These are phyloP conservation scores for Eucalyptus lansdowneana DNA, from an alignment of 345 rosid species.

Conservation along the genomic window DNA sequence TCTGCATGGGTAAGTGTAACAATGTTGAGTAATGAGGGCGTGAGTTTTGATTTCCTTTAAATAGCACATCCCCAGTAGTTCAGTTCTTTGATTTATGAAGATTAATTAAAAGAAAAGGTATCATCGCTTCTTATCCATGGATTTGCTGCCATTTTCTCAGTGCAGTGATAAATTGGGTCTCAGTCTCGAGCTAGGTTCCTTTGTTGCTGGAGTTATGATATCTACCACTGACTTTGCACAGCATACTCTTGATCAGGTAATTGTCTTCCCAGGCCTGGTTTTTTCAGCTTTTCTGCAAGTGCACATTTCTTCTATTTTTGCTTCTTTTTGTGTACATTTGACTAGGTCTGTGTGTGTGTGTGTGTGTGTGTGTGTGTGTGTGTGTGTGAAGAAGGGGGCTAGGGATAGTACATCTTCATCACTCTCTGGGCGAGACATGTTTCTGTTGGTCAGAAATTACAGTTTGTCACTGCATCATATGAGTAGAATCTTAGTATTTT, in stretches of 20 bases:
- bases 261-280: background rate
- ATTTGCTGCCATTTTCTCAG: slow-evolving; percentile 46
- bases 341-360: background rate
- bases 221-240: slow-evolving; percentile 93
- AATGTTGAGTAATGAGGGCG: background rate
- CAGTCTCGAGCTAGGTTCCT: slow-evolving; percentile 98
- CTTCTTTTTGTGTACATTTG: background rate
- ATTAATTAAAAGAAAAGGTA: background rate
- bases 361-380: too few relatives aligned
- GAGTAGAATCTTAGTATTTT: background rate
- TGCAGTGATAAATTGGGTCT: slow-evolving; percentile 99
- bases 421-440: background rate
- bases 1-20: slow-evolving; percentile 89
- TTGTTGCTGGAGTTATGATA: slow-evolving; percentile 98
- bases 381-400: background rate
- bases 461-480: background rate
- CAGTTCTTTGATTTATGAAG: background rate
- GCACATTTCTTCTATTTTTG: background rate
- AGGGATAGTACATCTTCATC: background rate
- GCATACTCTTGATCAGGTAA: slow-evolving; percentile 95
- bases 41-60: background rate
- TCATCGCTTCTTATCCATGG: background rate
- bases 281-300: background rate
- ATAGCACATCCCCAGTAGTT: background rate
- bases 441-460: background rate